Evolutionary conservation across 2,329 filamentous ascomycete species (phyloP).

Genomic region (Penicillium sp.): DNA sequence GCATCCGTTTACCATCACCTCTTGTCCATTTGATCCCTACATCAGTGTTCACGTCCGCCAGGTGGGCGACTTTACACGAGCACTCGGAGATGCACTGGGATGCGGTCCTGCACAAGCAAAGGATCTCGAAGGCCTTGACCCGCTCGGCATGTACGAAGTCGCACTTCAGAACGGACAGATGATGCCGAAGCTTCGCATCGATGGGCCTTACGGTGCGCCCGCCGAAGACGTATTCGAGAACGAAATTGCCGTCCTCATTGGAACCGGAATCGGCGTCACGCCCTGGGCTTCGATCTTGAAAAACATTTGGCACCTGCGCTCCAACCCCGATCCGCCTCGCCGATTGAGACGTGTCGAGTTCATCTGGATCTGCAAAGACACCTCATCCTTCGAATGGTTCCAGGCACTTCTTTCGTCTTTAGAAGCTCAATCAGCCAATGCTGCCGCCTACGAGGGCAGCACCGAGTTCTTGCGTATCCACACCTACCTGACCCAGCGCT

Average conservation of each 20-base stretch:
- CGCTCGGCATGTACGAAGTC: slow-evolving; percentile 96
- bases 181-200: slow-evolving; percentile 86
- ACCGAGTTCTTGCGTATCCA: slow-evolving; percentile 93
- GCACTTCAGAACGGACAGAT: slow-evolving; percentile 88
- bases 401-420: slow-evolving; percentile 88
- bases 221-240: slow-evolving; percentile 98
- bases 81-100: slow-evolving; percentile 93
- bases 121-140: slow-evolving; percentile 86
- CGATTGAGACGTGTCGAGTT: slow-evolving; percentile 95
- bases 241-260: slow-evolving; percentile 74
- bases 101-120: slow-evolving; percentile 83
- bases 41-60: slow-evolving; percentile 93
- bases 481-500: slow-evolving; percentile 91
- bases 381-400: slow-evolving; percentile 97
- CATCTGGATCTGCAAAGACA: slow-evolving; percentile 98
- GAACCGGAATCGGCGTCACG: slow-evolving; percentile 81
- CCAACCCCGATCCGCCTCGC: slow-evolving; percentile 81
- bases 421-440: slow-evolving; percentile 77
- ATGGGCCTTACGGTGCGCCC: slow-evolving; percentile 93
- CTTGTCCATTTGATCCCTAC: slow-evolving; percentile 93
- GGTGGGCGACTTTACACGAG: slow-evolving; percentile 91
- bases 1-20: slow-evolving; percentile 99
- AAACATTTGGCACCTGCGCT: slow-evolving; percentile 96
- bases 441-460: slow-evolving; percentile 54
- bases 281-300: slow-evolving; percentile 86